These are phyloP conservation scores for Gnomoniopsis smithogilvyi DNA, from an alignment of 2,329 filamentous ascomycete species.

Conservation along the genomic window DNA sequence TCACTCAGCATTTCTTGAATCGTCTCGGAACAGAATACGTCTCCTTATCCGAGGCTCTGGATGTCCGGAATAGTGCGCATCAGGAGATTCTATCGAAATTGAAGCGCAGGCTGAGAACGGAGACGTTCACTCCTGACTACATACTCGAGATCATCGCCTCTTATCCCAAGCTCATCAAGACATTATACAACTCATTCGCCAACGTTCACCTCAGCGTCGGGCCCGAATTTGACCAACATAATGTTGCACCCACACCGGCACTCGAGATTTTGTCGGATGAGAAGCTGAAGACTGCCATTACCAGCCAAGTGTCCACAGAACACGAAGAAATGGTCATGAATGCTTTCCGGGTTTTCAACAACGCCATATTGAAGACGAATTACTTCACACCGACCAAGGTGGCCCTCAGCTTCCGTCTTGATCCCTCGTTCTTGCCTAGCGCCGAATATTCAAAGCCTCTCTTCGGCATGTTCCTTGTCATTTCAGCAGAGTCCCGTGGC, in stretches of 20 bases:
- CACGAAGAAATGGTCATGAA: constrained; percentile 98
- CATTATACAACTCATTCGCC: constrained; percentile 88
- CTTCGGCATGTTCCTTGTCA: constrained; percentile 98
- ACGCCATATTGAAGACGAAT: constrained; percentile 92
- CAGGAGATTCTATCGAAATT: constrained; percentile 87
- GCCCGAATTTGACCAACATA: constrained; percentile 46
- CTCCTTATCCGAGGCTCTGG: constrained; percentile 77
- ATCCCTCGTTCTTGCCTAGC: constrained; percentile 82
- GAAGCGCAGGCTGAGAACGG: constrained; percentile 90
- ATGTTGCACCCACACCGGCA: constrained; percentile 52
- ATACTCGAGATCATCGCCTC: constrained; percentile 95
- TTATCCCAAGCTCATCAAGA: constrained; percentile 82
- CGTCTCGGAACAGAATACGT: constrained; percentile 89
- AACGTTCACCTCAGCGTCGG: constrained; percentile 69
- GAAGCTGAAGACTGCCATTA: constrained; percentile 72
- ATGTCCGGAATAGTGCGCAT: constrained; percentile 77
- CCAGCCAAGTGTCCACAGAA: constrained; percentile 80
- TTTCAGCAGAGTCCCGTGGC: constrained; percentile 92
- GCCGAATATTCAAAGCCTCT: constrained; percentile 91
- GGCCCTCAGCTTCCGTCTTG: constrained; percentile 90
- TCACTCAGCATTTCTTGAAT: constrained; percentile 97
- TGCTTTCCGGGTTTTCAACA: constrained; percentile 95
- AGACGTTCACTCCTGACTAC: constrained; percentile 98
- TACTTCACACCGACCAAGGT: constrained; percentile 98
- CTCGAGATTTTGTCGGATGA: constrained; percentile 72